A percentile compares a stretch with the other conserved stretches of the same genome.
Evolutionary conservation across 1,139 yeast species (phyloP).

Genomic region (Pichia sp.): DNA sequence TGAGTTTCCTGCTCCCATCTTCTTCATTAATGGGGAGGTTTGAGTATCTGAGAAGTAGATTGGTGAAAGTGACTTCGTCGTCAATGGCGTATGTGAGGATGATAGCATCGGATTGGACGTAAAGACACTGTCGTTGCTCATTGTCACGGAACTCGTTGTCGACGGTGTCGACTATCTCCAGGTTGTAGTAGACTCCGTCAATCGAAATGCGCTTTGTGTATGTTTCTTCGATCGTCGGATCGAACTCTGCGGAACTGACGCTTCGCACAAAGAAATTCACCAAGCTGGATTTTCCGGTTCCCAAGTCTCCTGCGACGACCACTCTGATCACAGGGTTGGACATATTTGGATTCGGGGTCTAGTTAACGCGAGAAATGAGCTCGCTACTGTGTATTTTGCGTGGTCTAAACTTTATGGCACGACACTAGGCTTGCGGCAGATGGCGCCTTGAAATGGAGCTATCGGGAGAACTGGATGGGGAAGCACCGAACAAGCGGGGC

Average conservation of each 20-base stretch:
- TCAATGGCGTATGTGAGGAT: slow-evolving; percentile 50
- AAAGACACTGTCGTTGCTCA: slow-evolving; percentile 38
- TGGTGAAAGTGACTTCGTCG: slow-evolving; percentile 28
- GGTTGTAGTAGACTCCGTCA: slow-evolving; percentile 40
- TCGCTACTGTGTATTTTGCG: too few species aligned
- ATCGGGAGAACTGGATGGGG: too few species aligned
- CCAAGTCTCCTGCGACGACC: slow-evolving; percentile 47
- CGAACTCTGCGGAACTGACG: slow-evolving; percentile 48
- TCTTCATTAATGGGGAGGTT: slow-evolving; percentile 17
- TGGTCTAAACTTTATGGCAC: too few species aligned
- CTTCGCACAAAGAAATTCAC: slow-evolving; percentile 47
- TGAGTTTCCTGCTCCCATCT: slow-evolving; percentile 9
- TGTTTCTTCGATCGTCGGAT: slow-evolving; percentile 52
- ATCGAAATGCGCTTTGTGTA: slow-evolving; percentile 32
- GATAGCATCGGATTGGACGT: slow-evolving; percentile 45
- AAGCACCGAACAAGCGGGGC: too few species aligned
- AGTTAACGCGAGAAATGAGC: too few species aligned
- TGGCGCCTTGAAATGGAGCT: too few species aligned
- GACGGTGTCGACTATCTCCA: slow-evolving; percentile 54
- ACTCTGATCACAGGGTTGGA: slow-evolving; percentile 37
- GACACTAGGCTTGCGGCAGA: too few species aligned
- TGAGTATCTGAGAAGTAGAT: slow-evolving; percentile 14
- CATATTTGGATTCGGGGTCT: not conserved
- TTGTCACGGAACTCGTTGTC: slow-evolving; percentile 44
- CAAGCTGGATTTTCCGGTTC: slow-evolving; percentile 55